Evolutionary conservation across 805 yeast species (phyloP).

Genomic region (Starmerella geochares): DNA sequence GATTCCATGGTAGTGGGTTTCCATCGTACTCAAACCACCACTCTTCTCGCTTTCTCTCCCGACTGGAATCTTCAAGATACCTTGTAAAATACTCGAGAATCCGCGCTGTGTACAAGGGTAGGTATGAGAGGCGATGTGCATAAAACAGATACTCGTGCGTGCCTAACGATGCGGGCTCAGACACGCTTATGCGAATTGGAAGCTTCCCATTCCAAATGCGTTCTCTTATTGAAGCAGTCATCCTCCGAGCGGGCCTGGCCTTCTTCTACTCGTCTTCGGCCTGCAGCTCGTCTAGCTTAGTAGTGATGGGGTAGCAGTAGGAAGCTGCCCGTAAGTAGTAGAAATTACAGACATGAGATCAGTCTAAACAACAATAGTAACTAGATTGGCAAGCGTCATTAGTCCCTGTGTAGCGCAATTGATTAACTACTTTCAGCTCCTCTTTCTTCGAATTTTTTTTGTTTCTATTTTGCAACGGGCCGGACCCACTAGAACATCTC

Average conservation of each 20-base stretch:
- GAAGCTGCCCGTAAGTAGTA: too few relatives aligned
- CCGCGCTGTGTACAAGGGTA: slow-evolving; percentile 13
- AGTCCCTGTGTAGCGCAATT: too few relatives aligned
- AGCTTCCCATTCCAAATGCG: slow-evolving; percentile 18
- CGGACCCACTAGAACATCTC: neutral
- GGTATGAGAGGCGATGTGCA: slow-evolving; percentile 17
- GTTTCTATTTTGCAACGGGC: neutral
- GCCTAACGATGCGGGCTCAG: slow-evolving; percentile 20
- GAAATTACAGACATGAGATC: too few relatives aligned
- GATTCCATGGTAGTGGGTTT: slow-evolving; percentile 16
- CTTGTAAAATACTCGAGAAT: slow-evolving; percentile 19
- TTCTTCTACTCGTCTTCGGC: neutral
- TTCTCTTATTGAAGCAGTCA: neutral
- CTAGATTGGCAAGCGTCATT: too few relatives aligned
- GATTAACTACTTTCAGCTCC: too few relatives aligned
- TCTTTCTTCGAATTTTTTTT: neutral
- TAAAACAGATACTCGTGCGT: slow-evolving; percentile 17
- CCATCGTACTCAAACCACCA: slow-evolving; percentile 22
- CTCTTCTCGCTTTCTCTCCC: neutral
- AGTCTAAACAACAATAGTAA: too few relatives aligned
- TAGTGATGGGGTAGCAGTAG: neutral
- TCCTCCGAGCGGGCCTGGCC: neutral
- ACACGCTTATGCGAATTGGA: slow-evolving; percentile 9
- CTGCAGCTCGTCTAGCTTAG: neutral
- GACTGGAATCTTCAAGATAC: slow-evolving; percentile 10